phyloP scores from a whole-genome alignment of 2,329 filamentous ascomycete species.

The Epichloe uncinata region DNA sequence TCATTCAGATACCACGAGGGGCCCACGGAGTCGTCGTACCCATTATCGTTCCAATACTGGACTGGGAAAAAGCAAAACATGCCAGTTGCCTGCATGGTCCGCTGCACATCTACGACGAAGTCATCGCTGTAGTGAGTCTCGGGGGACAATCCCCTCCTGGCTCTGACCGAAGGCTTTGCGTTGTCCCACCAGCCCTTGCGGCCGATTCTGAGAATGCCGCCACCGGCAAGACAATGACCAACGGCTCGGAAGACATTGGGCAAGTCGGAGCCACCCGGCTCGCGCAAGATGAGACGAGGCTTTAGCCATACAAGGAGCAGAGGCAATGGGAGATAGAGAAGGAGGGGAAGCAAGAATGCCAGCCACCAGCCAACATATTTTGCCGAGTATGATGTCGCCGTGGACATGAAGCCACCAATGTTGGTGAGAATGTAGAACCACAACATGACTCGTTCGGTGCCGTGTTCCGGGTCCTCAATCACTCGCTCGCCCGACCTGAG shows the following conservation, averaged over 20 bases:
- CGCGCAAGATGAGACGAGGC: constrained; percentile 40
- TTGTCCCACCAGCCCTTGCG: constrained; percentile 43
- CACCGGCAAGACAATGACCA: constrained; percentile 37
- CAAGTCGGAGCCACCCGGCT: constrained; percentile 54
- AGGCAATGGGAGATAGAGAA: constrained; percentile 47
- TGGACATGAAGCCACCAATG: constrained; percentile 37
- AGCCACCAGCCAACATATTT: constrained; percentile 39
- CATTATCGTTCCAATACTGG: constrained; percentile 26
- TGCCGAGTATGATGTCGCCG: constrained; percentile 38
- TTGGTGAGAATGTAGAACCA: constrained; percentile 47
- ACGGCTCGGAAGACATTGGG: constrained; percentile 44
- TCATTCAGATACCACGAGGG: too few species aligned
- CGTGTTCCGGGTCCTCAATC: constrained; percentile 55
- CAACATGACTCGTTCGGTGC: constrained; percentile 52
- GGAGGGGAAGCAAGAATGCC: constrained; percentile 28
- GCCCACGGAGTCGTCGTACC: constrained; percentile 1
- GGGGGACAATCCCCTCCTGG: constrained; percentile 24
- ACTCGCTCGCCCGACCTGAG: constrained; percentile 46
- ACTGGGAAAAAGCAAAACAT: constrained; percentile 30
- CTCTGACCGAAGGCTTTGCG: constrained; percentile 40
- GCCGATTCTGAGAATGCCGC: constrained; percentile 37
- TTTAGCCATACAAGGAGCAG: constrained; percentile 42
- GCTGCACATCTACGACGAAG: constrained; percentile 52
- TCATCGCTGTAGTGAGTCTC: constrained; percentile 48
- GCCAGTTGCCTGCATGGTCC: constrained; percentile 30